Evolutionary conservation across 2,329 filamentous ascomycete species (phyloP).

Genomic region (Trichoderma citrinoviride): DNA sequence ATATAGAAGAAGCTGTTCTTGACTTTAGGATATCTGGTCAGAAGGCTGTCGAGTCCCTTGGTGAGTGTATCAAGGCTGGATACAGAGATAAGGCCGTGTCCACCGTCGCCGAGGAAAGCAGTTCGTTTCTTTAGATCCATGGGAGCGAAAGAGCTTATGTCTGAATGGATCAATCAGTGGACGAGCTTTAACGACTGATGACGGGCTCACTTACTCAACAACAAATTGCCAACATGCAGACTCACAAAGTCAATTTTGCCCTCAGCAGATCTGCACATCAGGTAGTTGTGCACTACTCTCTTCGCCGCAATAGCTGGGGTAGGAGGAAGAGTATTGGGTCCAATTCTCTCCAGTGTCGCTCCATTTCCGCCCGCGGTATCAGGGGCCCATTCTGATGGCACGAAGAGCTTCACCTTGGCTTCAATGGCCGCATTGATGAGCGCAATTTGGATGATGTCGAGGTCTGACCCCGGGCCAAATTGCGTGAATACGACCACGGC

Average conservation of each 20-base stretch:
- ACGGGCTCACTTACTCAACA: background rate
- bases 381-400: constrained; percentile 16
- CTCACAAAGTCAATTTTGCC: constrained; percentile 12
- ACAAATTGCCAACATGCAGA: background rate
- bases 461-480: background rate
- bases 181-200: background rate
- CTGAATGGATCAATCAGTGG: background rate
- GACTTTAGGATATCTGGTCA: background rate
- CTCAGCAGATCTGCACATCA: background rate
- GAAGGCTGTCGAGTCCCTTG: background rate
- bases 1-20: constrained; percentile 17
- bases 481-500: background rate
- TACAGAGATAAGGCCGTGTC: constrained; percentile 2
- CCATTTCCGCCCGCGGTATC: constrained; percentile 10
- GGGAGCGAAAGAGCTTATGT: background rate
- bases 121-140: constrained; percentile 1
- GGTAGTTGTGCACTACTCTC: constrained; percentile 5
- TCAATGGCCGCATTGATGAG: constrained; percentile 16
- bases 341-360: background rate
- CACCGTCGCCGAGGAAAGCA: constrained; percentile 6
- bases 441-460: constrained; percentile 6
- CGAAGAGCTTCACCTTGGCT: constrained; percentile 3
- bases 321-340: constrained; percentile 6
- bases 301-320: background rate
- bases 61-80: constrained; percentile 3